Base-by-base conservation (phyloP, 2,329 filamentous ascomycete genomes). In the Xylaria arbuscula region DNA sequence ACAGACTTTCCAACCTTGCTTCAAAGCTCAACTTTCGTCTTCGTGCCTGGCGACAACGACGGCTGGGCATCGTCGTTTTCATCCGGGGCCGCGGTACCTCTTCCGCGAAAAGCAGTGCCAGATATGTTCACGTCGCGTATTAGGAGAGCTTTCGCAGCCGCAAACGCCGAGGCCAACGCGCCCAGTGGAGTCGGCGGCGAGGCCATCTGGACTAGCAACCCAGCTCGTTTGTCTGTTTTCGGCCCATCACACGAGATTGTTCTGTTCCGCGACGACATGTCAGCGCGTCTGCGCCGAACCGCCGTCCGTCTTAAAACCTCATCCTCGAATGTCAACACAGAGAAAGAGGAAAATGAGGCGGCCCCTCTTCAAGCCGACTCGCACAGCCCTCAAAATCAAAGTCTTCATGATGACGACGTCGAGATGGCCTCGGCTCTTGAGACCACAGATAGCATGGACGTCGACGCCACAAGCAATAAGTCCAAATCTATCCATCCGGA, bases 31-130 rank as follows among this genome's bases (percentile, higher is more conserved):
- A 95, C 92, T 0, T 97, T 98, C 78, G 85, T 97, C 38, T 97
- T 99, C 77, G 92, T 98, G 0, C 96, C 96, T 0, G 96, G 96
- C 36, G 95, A 98, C 81, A 97, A 98, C 78, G 96, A 99, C 78
- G 94, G 93, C n/a, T 99, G 96, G 96, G 89, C 91, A 5, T 97
- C 93, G 0, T 88, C 94, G 1, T 97, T 97, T 78, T 89, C 89
- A 0, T 90, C 90, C 1, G 93, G 93, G 3, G 90, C 92, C 0
- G 89, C 91, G 0, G 87, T 88, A 0, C 88, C 90, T 0, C 77
- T 95, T 11, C 93, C 93, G 0, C 82, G 91, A 10, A 90, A 91
- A 72, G 81, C 87, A 0, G 87, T 99, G 1, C 96, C 96, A 0
- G 92, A 95, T 7, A 83, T 98, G 73, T 99, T 99, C 81, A 98